These are phyloP conservation scores for Alternaria infectoria DNA, from an alignment of 2,329 filamentous ascomycete species.

Conservation along the genomic window DNA sequence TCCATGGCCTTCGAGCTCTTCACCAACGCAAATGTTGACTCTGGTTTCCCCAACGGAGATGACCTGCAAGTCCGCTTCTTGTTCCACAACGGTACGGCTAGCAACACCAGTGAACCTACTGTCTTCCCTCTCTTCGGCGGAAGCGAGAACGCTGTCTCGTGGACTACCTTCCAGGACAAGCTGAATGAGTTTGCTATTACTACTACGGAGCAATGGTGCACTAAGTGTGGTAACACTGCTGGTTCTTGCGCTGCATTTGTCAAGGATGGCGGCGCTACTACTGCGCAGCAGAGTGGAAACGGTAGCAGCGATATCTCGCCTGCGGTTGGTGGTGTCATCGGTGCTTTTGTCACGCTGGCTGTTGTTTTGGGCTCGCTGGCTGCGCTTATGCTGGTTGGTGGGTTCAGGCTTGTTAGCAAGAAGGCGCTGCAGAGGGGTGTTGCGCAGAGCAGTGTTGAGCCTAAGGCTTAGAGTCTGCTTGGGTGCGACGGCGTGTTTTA, in stretches of 20 bases:
- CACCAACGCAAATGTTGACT: constrained; percentile 52
- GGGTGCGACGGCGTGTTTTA: too few species aligned
- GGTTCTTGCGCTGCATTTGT: constrained; percentile 66
- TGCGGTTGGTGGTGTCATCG: constrained; percentile 81
- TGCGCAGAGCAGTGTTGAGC: constrained; percentile 1
- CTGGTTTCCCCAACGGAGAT: constrained; percentile 51
- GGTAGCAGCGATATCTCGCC: constrained; percentile 62
- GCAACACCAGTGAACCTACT: constrained; percentile 51
- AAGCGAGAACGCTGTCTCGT: constrained; percentile 63
- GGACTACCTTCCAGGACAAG: constrained; percentile 68
- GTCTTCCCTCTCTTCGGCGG: constrained; percentile 69
- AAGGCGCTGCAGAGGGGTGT: constrained; percentile 43
- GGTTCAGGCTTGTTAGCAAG: constrained; percentile 66
- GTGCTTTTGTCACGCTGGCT: constrained; percentile 70
- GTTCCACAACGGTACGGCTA: constrained; percentile 67
- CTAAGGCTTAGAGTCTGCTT: constrained; percentile 16
- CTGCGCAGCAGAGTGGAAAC: constrained; percentile 16
- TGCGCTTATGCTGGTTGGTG: constrained; percentile 61
- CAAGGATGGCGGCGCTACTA: constrained; percentile 9
- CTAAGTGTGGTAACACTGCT: constrained; percentile 73
- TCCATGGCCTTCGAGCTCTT: constrained; percentile 80
- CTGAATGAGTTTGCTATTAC: constrained; percentile 72
- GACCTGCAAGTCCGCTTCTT: constrained; percentile 66
- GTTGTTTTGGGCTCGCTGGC: constrained; percentile 64
- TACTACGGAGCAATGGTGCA: constrained; percentile 74